These are phyloP conservation scores for Reticulascus tulasneorum DNA, from an alignment of 2,329 filamentous ascomycete genomes.

Conservation along the genomic window DNA sequence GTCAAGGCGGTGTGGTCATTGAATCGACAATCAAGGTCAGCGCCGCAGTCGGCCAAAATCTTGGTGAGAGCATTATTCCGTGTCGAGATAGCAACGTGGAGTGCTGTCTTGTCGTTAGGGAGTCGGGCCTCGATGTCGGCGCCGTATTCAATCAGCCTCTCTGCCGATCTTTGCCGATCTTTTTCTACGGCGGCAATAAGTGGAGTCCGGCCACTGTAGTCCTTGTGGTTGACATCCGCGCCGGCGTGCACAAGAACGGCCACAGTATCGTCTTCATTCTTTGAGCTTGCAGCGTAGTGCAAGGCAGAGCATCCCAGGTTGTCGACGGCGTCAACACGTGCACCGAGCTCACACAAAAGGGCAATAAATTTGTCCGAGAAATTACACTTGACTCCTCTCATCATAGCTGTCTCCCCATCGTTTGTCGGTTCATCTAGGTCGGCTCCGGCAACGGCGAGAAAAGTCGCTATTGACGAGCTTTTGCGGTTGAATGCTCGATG, in stretches of 20 bases:
- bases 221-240: slow-evolving; percentile 13
- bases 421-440: slow-evolving; percentile 14
- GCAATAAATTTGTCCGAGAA: slow-evolving; percentile 18
- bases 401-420: slow-evolving; percentile 16
- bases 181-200: slow-evolving; percentile 16
- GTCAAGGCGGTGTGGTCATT: slow-evolving; percentile 18
- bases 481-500: slow-evolving; percentile 17
- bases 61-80: slow-evolving; percentile 13
- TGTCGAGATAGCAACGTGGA: slow-evolving; percentile 18
- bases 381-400: slow-evolving; percentile 12
- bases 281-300: slow-evolving; percentile 17
- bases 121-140: slow-evolving; percentile 18
- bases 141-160: slow-evolving; percentile 16
- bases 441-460: slow-evolving; percentile 18
- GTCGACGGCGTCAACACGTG: slow-evolving; percentile 16
- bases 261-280: slow-evolving; percentile 15
- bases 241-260: slow-evolving; percentile 17
- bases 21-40: slow-evolving; percentile 12
- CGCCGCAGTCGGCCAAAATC: slow-evolving; percentile 19
- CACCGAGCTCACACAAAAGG: slow-evolving; percentile 19
- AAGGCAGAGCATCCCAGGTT: slow-evolving; percentile 16
- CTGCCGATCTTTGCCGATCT: slow-evolving; percentile 8
- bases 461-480: slow-evolving; percentile 14
- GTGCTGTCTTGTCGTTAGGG: slow-evolving; percentile 15
- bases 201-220: slow-evolving; percentile 16